These are phyloP conservation scores for Mortierella sp. DNA, from an alignment of 371 early-diverging fungal species.

Conservation along the genomic window DNA sequence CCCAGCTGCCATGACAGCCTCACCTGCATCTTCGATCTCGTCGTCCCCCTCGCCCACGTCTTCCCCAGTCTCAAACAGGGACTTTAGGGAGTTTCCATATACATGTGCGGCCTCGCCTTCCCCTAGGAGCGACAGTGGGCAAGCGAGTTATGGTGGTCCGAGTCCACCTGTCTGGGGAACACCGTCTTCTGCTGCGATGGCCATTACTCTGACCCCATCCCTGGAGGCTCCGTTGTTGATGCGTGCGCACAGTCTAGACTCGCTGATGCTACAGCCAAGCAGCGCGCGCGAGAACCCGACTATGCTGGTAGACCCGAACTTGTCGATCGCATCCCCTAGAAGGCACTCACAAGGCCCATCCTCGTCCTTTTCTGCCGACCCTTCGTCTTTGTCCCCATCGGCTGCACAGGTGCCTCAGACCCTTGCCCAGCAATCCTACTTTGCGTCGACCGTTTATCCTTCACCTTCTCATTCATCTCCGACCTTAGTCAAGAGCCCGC, in stretches of 20 bases:
- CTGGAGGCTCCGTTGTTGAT: conserved; percentile 16
- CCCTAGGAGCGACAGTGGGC: not conserved
- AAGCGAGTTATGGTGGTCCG: not conserved
- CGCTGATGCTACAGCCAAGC: conserved; percentile 15
- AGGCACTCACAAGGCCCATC: conserved; percentile 22
- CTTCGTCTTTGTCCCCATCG: not conserved
- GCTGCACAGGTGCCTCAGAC: not conserved
- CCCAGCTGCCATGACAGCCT: not conserved
- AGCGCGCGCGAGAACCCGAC: not conserved
- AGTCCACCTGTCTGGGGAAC: conserved; percentile 2
- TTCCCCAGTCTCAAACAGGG: conserved; percentile 13
- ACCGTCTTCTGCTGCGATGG: not conserved
- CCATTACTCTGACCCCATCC: not conserved
- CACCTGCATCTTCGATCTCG: conserved; percentile 13
- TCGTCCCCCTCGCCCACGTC: conserved; percentile 20
- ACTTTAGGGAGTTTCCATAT: not conserved
- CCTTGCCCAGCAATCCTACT: not conserved
- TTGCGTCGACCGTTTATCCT: not conserved
- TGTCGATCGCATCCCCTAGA: not conserved
- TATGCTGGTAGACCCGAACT: not conserved
- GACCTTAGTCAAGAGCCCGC: not conserved
- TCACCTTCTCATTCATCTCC: not conserved
- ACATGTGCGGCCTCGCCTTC: not conserved
- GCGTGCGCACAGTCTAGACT: conserved; percentile 41
- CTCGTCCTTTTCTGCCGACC: no score